Evolutionary conservation across 768 basidiomycete genomes (phyloP).

Genomic region (Termitomyces eurrhizus): DNA sequence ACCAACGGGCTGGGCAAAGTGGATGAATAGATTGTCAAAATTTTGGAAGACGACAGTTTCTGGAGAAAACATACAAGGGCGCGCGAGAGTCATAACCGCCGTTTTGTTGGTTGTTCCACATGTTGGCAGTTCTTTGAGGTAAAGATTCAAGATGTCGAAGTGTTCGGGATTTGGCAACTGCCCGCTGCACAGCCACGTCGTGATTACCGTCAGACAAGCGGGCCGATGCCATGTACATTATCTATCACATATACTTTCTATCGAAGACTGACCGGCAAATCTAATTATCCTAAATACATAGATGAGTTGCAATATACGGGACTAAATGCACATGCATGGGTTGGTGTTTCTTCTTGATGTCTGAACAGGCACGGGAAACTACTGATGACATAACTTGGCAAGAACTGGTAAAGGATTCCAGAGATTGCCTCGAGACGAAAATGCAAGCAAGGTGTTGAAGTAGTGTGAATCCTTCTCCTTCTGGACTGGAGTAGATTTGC

Average conservation of each 20-base stretch:
- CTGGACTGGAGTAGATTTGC: conserved; percentile 62
- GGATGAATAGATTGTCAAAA: neutral
- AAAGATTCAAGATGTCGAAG: conserved; percentile 19
- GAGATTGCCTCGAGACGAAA: conserved; percentile 73
- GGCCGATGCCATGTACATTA: no score
- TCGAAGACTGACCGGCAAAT: no score
- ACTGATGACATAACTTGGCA: conserved; percentile 60
- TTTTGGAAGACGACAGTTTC: neutral
- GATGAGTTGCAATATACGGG: no score
- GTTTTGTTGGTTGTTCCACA: conserved; percentile 20
- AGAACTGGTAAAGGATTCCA: conserved; percentile 73
- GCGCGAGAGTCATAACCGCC: conserved; percentile 5
- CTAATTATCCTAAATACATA: no score
- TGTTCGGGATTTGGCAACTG: neutral
- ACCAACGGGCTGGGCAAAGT: conserved; percentile 18
- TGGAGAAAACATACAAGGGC: conserved; percentile 10
- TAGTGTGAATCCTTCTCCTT: no score
- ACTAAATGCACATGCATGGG: conserved; percentile 30
- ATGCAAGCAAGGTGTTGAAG: no score
- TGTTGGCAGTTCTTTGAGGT: conserved; percentile 2
- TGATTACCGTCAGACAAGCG: no score
- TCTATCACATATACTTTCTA: no score
- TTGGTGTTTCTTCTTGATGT: conserved; percentile 88
- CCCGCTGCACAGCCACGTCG: neutral
- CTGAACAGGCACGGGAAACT: conserved; percentile 62